These are phyloP conservation scores for Cryphonectria radicalis DNA, from an alignment of 2,329 filamentous ascomycete species.

Conservation along the genomic window DNA sequence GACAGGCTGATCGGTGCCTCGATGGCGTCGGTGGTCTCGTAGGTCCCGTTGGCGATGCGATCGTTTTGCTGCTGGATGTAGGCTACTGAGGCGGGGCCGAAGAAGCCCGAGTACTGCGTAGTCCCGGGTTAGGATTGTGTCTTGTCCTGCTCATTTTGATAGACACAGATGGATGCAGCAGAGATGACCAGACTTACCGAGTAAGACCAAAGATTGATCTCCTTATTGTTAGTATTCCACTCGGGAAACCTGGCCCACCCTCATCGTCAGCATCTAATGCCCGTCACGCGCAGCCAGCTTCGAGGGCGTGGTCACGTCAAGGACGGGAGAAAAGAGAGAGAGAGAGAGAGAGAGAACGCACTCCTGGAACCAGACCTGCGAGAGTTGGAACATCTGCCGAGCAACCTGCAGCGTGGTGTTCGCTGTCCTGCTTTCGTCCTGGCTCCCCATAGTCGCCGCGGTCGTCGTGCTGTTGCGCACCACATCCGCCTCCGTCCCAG, in stretches of 20 bases:
- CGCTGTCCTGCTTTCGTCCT: constrained; percentile 47
- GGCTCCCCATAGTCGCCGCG: constrained; percentile 52
- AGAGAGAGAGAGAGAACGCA: not conserved
- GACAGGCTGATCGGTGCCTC: constrained; percentile 31
- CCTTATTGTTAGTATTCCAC: constrained; percentile 51
- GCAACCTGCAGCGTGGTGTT: constrained; percentile 55
- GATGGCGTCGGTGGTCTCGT: constrained; percentile 23
- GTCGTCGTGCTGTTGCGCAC: constrained; percentile 47
- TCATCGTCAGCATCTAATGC: constrained; percentile 3
- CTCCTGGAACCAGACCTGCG: constrained; percentile 59
- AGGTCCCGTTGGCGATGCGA: constrained; percentile 30
- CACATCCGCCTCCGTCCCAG: constrained; percentile 38
- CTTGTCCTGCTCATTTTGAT: not conserved
- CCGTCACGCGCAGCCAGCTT: not conserved
- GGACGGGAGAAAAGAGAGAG: not conserved
- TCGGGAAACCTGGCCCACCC: constrained; percentile 47
- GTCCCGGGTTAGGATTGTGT: not conserved
- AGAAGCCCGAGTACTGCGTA: constrained; percentile 38
- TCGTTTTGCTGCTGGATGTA: constrained; percentile 36
- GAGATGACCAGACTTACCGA: constrained; percentile 13
- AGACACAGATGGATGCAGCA: not conserved
- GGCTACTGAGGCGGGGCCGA: constrained; percentile 36
- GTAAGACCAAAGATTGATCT: constrained; percentile 55
- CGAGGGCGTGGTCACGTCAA: not conserved
- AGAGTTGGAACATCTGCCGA: constrained; percentile 57